Evolutionary conservation across 2,329 filamentous ascomycete species (phyloP).

Genomic region (Colletotrichum euphorbiae): DNA sequence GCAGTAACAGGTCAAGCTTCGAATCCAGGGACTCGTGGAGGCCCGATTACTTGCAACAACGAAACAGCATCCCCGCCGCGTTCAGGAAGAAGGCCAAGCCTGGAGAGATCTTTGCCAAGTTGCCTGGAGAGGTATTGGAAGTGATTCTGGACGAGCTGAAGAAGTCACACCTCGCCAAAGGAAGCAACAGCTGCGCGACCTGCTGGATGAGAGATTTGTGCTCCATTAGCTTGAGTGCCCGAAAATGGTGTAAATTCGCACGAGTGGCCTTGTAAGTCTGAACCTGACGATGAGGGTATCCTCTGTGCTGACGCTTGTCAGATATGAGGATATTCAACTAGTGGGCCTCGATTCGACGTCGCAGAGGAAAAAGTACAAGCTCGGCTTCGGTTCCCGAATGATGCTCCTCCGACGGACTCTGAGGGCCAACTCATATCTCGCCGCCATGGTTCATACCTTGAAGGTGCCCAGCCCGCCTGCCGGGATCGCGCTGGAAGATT

Average conservation of each 20-base stretch:
- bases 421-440: constrained; percentile 63
- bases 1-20: constrained; percentile 53
- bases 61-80: constrained; percentile 43
- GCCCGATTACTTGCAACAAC: constrained; percentile 44
- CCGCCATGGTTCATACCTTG: constrained; percentile 65
- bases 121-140: constrained; percentile 70
- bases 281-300: background rate
- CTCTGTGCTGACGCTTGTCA: constrained; percentile 42
- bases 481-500: constrained; percentile 58
- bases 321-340: constrained; percentile 69
- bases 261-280: constrained; percentile 61
- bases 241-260: constrained; percentile 64
- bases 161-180: constrained; percentile 59
- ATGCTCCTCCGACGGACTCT: constrained; percentile 69
- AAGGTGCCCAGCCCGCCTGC: constrained; percentile 64
- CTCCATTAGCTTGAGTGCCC: constrained; percentile 61
- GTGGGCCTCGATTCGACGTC: constrained; percentile 66
- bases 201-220: constrained; percentile 74
- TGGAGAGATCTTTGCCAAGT: constrained; percentile 64
- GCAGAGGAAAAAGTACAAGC: constrained; percentile 69
- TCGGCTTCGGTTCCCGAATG: constrained; percentile 63
- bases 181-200: constrained; percentile 68
- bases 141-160: constrained; percentile 67
- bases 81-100: constrained; percentile 49
- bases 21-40: constrained; percentile 52